Percentiles rank a stretch among this genome's conserved stretches.
These are phyloP conservation scores for Sugiyamaella smithiae DNA, from an alignment of 805 yeast species.

Conservation along the genomic window DNA sequence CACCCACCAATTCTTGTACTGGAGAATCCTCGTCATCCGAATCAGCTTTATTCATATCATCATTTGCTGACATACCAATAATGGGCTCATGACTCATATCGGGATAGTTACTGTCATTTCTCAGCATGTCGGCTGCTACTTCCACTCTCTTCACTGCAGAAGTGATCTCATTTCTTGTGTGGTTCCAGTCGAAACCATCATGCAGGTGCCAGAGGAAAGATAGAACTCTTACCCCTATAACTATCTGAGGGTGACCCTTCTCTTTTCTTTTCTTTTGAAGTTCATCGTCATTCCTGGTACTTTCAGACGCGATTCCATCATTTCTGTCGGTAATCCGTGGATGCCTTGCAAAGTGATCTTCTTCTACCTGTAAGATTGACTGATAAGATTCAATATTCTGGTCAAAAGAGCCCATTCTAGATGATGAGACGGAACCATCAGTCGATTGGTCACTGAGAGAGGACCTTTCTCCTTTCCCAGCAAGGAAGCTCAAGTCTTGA, in stretches of 20 bases:
- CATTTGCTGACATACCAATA: too few relatives aligned
- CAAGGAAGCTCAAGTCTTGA: conserved; percentile 33
- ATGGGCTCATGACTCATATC: conserved; percentile 1
- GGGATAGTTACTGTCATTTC: conserved; percentile 19
- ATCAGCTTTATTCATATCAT: conserved; percentile 16
- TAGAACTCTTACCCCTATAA: not conserved
- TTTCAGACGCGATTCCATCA: not conserved
- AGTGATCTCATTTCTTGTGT: conserved; percentile 64
- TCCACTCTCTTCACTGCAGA: conserved; percentile 66
- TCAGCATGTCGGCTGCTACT: conserved; percentile 40
- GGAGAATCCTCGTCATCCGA: conserved; percentile 19
- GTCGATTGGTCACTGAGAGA: not conserved
- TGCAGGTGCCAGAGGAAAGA: conserved; percentile 44
- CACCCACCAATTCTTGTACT: conserved; percentile 45
- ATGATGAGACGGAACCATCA: not conserved
- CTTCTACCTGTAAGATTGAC: conserved; percentile 19
- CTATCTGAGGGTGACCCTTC: not conserved
- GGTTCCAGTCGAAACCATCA: conserved; percentile 93
- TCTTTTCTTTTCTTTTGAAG: not conserved
- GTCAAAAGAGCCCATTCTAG: conserved; percentile 19
- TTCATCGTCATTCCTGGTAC: not conserved
- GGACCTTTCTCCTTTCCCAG: conserved; percentile 15
- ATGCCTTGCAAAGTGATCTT: conserved; percentile 28
- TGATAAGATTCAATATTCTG: conserved; percentile 22
- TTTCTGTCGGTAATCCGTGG: not conserved